phyloP scores from a whole-genome alignment of 805 yeast genomes.

The Nakazawaea wickerhamii region DNA sequence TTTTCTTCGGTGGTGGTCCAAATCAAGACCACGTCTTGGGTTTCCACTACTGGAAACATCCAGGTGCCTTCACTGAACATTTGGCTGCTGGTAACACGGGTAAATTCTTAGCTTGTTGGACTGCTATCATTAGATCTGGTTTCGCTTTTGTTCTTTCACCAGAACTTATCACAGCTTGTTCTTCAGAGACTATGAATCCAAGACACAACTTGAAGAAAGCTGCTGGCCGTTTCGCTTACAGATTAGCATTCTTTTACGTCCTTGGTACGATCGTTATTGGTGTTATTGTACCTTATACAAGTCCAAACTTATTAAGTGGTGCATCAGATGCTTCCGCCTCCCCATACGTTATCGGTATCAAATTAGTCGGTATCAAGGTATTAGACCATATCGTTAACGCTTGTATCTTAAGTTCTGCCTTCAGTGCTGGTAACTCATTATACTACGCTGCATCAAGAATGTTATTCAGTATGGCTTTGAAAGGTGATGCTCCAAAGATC shows the following conservation, averaged over 20 bases:
- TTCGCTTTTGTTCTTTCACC: slow-evolving; percentile 55
- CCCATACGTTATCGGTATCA: slow-evolving; percentile 64
- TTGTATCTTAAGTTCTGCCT: slow-evolving; percentile 47
- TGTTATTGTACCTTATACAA: slow-evolving; percentile 47
- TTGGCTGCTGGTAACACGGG: slow-evolving; percentile 48
- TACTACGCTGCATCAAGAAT: slow-evolving; percentile 49
- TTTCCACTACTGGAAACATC: slow-evolving; percentile 42
- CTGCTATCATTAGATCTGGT: slow-evolving; percentile 50
- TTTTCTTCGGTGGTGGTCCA: slow-evolving; percentile 39
- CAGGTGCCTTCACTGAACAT: slow-evolving; percentile 57
- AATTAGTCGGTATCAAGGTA: slow-evolving; percentile 42
- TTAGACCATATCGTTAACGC: slow-evolving; percentile 61
- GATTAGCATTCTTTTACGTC: slow-evolving; percentile 48
- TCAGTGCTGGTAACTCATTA: slow-evolving; percentile 57
- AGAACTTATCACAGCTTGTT: slow-evolving; percentile 54
- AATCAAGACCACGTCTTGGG: slow-evolving; percentile 42
- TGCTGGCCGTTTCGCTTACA: slow-evolving; percentile 50
- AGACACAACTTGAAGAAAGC: slow-evolving; percentile 52
- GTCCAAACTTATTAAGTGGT: slow-evolving; percentile 19
- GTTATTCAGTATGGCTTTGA: slow-evolving; percentile 53
- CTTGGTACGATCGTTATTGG: slow-evolving; percentile 44
- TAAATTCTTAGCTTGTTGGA: slow-evolving; percentile 50
- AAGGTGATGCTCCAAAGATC: slow-evolving; percentile 53
- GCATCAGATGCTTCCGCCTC: slow-evolving; percentile 53
- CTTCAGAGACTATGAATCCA: slow-evolving; percentile 53